phyloP scores from a whole-genome alignment of 495 filamentous ascomycete genomes.

The Lepraria neglecta region DNA sequence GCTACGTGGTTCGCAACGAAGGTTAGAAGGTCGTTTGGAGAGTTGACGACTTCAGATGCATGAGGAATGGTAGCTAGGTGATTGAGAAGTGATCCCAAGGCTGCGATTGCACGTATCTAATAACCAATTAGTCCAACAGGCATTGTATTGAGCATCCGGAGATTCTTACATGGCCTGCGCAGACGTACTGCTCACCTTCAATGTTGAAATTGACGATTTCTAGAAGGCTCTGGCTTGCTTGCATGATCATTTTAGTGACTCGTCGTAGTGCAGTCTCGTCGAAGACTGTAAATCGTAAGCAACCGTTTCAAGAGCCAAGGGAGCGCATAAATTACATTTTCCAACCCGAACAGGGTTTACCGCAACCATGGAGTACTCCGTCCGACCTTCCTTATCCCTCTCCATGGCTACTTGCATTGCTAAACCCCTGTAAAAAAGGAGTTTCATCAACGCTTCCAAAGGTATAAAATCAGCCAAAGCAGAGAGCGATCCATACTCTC shows the following conservation, averaged over 20 bases:
- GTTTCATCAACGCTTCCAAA: slow-evolving; percentile 28
- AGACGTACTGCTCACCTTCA: slow-evolving; percentile 39
- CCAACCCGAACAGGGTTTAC: slow-evolving; percentile 37
- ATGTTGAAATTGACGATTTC: slow-evolving; percentile 44
- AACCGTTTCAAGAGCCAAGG: neutral
- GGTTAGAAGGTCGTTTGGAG: neutral
- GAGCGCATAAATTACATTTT: slow-evolving; percentile 9
- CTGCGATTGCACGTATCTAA: slow-evolving; percentile 1
- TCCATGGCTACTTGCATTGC: slow-evolving; percentile 39
- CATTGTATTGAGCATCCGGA: too few species aligned
- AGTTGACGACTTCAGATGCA: neutral
- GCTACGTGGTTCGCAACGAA: neutral
- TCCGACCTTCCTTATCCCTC: slow-evolving; percentile 31
- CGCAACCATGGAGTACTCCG: slow-evolving; percentile 39
- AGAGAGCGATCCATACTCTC: slow-evolving; percentile 38
- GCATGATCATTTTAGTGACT: slow-evolving; percentile 29
- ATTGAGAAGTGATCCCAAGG: neutral
- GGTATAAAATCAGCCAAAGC: slow-evolving; percentile 32
- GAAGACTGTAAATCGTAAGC: slow-evolving; percentile 23
- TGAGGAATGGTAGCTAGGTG: neutral
- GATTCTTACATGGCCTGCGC: slow-evolving; percentile 37
- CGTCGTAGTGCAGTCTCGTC: slow-evolving; percentile 25
- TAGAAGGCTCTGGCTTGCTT: slow-evolving; percentile 28
- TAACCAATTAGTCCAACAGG: slow-evolving; percentile 13
- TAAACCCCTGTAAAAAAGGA: slow-evolving; percentile 41